phyloP scores from a whole-genome alignment of 73 alveolate species.

The Paramecium primaurelia region DNA sequence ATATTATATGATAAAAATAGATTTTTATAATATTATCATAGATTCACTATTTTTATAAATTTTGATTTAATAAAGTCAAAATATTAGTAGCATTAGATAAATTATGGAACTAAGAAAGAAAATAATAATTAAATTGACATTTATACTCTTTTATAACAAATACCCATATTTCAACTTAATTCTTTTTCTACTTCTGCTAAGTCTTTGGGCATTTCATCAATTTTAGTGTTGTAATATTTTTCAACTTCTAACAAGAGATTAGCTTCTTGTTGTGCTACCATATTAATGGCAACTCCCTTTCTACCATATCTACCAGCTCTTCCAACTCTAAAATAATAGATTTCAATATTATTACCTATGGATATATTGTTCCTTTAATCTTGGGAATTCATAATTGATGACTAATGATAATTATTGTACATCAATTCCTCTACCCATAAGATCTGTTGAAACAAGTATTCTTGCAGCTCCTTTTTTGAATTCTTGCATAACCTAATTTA shows the following conservation, averaged over 20 bases:
- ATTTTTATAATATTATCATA: no score
- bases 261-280: slow-evolving; percentile 73
- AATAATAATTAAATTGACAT: neutral
- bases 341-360: slow-evolving; percentile 65
- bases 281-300: slow-evolving; percentile 67
- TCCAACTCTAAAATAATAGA: slow-evolving; percentile 63
- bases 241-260: slow-evolving; percentile 67
- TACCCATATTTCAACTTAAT: neutral
- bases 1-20: no score
- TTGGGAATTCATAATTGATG: slow-evolving; percentile 93
- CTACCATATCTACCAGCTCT: slow-evolving; percentile 72
- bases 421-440: slow-evolving; percentile 94
- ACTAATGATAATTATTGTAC: slow-evolving; percentile 93
- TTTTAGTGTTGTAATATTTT: slow-evolving; percentile 73
- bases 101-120: no score
- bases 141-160: neutral
- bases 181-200: slow-evolving; percentile 60
- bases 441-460: slow-evolving; percentile 89
- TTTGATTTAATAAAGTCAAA: no score
- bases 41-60: no score
- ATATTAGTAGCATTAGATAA: no score
- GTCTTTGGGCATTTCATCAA: slow-evolving; percentile 75
- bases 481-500: no score
- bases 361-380: slow-evolving; percentile 83
- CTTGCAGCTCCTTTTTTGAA: slow-evolving; percentile 9